Base-by-base conservation (phyloP, 495 filamentous ascomycete species). In the Penicillium pulvis region DNA sequence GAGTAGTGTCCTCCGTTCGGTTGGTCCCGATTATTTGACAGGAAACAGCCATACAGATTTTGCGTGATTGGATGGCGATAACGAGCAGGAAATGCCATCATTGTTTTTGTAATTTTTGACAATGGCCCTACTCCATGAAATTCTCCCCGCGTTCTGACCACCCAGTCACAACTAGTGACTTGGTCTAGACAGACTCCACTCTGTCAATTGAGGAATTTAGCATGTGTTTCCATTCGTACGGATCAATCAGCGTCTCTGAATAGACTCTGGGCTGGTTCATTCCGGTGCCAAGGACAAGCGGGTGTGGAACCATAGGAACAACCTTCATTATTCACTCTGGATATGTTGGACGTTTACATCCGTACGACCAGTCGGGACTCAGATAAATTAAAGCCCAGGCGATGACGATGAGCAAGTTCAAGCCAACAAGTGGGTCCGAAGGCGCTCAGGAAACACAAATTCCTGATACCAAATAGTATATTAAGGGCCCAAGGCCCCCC, bases 401-500 rank as follows among this genome's bases (percentile, higher is more conserved):
- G 33, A 47, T 36, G 54, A 56, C 43, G 54, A 49, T 49, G 31
- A 24, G 7, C 8, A 6, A 45, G 44, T 53, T 30, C 39, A 53
- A 58, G 47, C 17, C 31, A 45, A 9, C 45, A 45, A 31, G 61
- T 56, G 64, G 61, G 48, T 45, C 62, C 46, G 52, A n/a, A 19
- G 33, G 14, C 12, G 24, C 46, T 28, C 43, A 59, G 23, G 6
- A 41, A 47, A 26, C 50, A 16, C 26, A 36, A 28, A 30, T 47
- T 49, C 14, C 53, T 55, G 24, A 58, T 54, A 30, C 45, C 24
- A 47, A 12, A 12, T 9, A 44, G 41, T 68, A 68, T 68, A 70
- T 68, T 64, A 68, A 68, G 61, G 60, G 60, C 59, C 62, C 57
- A 24, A 4, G 19, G 33, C 44, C 52, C 57, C 64, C 57, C 64